phyloP scores from a whole-genome alignment of 108 stramenopile genomes.

The Aureococcus anophagefferens region DNA sequence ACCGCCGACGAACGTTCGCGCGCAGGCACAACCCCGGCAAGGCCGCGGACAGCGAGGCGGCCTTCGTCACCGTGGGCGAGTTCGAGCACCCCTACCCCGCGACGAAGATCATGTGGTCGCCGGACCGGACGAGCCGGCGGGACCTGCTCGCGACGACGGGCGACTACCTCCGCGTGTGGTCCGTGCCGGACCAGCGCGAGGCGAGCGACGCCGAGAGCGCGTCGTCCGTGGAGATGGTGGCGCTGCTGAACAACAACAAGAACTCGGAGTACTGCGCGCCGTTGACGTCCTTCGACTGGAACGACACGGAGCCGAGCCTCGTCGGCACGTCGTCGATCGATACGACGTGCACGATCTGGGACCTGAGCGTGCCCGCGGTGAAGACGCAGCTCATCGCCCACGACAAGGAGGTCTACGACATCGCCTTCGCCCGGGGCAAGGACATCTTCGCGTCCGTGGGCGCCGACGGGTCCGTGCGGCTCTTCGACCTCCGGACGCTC shows the following conservation, averaged over 20 bases:
- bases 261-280: constrained; percentile 95
- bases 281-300: constrained; percentile 84
- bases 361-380: constrained; percentile 65
- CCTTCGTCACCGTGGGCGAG: constrained; percentile 18
- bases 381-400: constrained; percentile 97
- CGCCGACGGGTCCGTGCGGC: constrained; percentile 88
- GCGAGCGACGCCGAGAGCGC: constrained; percentile 32
- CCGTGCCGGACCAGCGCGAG: constrained; percentile 29
- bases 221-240: constrained; percentile 58
- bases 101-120: constrained; percentile 80
- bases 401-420: constrained; percentile 96
- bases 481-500: constrained; percentile 88
- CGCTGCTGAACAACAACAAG: constrained; percentile 87
- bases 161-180: constrained; percentile 92
- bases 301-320: constrained; percentile 71
- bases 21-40: too few relatives aligned
- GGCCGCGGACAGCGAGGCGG: not conserved
- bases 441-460: constrained; percentile 94
- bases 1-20: too few relatives aligned
- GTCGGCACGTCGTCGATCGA: constrained; percentile 86
- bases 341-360: constrained; percentile 99
- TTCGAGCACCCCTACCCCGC: constrained; percentile 92
- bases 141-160: constrained; percentile 95
- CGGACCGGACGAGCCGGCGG: constrained; percentile 40
- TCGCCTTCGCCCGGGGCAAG: constrained; percentile 82